These are phyloP conservation scores for Auricularia sp. DNA, from an alignment of 768 basidiomycete species.

Conservation along the genomic window DNA sequence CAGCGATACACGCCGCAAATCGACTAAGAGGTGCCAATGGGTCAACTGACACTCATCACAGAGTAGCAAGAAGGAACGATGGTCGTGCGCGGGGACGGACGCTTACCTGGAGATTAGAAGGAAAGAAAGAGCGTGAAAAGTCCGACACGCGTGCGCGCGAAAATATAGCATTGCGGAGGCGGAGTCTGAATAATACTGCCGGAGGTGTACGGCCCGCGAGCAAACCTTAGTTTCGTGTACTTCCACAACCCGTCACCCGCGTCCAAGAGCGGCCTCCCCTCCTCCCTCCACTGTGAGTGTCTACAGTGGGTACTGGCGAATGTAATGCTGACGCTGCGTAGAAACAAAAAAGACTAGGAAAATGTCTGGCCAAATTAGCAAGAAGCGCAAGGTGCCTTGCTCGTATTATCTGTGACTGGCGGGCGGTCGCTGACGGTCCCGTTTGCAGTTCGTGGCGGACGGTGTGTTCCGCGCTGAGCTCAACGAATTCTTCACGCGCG, in stretches of 20 bases:
- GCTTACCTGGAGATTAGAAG: conserved; percentile 11
- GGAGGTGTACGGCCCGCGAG: conserved; percentile 3
- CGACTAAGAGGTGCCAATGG: conserved; percentile 91
- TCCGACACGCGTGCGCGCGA: not conserved
- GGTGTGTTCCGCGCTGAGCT: conserved; percentile 99
- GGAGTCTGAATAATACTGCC: conserved; percentile 4
- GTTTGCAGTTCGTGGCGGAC: conserved; percentile 72
- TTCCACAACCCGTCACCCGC: not conserved
- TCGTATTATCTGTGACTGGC: not conserved
- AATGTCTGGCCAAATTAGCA: conserved; percentile 88
- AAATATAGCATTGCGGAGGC: not conserved
- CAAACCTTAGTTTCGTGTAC: conserved; percentile 3
- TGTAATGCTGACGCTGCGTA: conserved; percentile 7
- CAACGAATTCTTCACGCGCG: conserved; percentile 96
- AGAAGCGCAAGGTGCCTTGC: conserved; percentile 67
- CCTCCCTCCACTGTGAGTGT: not conserved
- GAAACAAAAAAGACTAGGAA: conserved; percentile 7
- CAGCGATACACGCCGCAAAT: conserved; percentile 28
- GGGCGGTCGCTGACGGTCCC: not conserved
- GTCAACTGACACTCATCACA: conserved; percentile 76
- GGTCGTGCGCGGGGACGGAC: not conserved
- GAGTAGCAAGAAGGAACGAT: conserved; percentile 11
- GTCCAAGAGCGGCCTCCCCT: not conserved
- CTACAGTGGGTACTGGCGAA: not conserved
- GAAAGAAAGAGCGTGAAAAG: conserved; percentile 12